phyloP scores from a whole-genome alignment of 768 basidiomycete species.

The Panellus pusillus region DNA sequence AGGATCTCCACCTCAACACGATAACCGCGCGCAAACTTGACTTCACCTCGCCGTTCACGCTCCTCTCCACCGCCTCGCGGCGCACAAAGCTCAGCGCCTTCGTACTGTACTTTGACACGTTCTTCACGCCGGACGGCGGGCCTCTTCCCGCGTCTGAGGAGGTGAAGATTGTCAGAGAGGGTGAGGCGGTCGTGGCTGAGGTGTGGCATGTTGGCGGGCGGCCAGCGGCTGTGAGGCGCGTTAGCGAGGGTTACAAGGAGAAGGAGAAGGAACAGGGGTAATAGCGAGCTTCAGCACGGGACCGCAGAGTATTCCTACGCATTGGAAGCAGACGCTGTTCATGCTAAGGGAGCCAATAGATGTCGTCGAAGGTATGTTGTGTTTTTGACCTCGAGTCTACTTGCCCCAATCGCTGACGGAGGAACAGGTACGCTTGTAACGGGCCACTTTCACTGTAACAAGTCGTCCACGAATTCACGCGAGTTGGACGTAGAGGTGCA shows the following conservation, averaged over 20 bases:
- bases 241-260: slow-evolving; percentile 51
- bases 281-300: slow-evolving; percentile 88
- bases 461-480: slow-evolving; percentile 77
- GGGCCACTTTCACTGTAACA: slow-evolving; percentile 83
- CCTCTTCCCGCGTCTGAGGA: slow-evolving; percentile 51
- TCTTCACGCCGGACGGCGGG: slow-evolving; percentile 67
- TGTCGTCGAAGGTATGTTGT: slow-evolving; percentile 67
- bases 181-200: slow-evolving; percentile 68
- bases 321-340: slow-evolving; percentile 97
- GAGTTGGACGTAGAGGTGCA: slow-evolving; percentile 94
- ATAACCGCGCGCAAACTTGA: slow-evolving; percentile 72
- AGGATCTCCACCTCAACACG: slow-evolving; percentile 77
- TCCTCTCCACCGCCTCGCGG: slow-evolving; percentile 62
- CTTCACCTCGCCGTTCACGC: slow-evolving; percentile 74
- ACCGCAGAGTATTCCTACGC: slow-evolving; percentile 82
- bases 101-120: slow-evolving; percentile 93
- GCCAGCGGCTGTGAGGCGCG: slow-evolving; percentile 55
- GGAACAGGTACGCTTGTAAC: slow-evolving; percentile 65
- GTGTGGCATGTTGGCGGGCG: slow-evolving; percentile 79
- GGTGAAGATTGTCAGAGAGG: slow-evolving; percentile 57
- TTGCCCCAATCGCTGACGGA: background rate
- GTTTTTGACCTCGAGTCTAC: background rate
- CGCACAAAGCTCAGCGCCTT: slow-evolving; percentile 74
- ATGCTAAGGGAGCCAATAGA: slow-evolving; percentile 75
- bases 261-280: slow-evolving; percentile 37